Percentiles rank a stretch among this genome's conserved stretches.
Evolutionary conservation across 345 rosid genomes (phyloP).

Genomic region (Tarenaya hassleriana): DNA sequence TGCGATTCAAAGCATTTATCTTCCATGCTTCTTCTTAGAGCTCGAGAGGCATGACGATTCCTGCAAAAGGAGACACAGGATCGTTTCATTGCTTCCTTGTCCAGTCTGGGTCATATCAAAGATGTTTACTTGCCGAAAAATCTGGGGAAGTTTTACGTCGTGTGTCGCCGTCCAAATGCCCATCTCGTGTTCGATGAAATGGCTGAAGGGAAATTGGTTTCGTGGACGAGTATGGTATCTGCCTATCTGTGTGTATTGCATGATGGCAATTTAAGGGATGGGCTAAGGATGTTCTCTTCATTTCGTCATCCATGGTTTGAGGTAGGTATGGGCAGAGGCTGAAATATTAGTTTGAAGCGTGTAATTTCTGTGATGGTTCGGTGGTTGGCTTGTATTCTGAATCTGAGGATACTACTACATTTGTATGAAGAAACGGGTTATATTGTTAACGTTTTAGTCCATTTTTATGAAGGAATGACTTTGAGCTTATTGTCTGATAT

Average conservation of each 20-base stretch:
- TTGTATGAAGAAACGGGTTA: too few relatives aligned
- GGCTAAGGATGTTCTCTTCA: conserved; percentile 2
- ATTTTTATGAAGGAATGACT: too few relatives aligned
- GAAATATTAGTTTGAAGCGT: conserved; percentile 12
- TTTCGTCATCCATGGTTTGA: conserved; percentile 2
- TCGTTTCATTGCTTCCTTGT: too few relatives aligned
- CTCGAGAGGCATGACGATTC: too few relatives aligned
- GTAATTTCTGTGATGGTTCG: conserved; percentile 13
- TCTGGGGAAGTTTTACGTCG: not conserved
- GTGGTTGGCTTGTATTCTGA: conserved; percentile 20
- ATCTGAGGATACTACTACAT: conserved; percentile 11
- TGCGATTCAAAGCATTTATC: not conserved
- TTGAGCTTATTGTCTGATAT: too few relatives aligned
- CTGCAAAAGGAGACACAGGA: too few relatives aligned
- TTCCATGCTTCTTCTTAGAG: not conserved
- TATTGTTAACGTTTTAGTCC: too few relatives aligned
- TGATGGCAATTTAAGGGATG: conserved; percentile 13
- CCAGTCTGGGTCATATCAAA: too few relatives aligned
- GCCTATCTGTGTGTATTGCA: conserved; percentile 8
- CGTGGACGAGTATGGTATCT: conserved; percentile 14
- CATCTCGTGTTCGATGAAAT: conserved; percentile 30
- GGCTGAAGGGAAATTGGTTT: conserved; percentile 14
- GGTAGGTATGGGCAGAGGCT: conserved; percentile 11
- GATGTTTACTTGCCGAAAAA: too few relatives aligned
- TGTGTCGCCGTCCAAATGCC: conserved; percentile 6